phyloP scores from a whole-genome alignment of 495 filamentous ascomycete species.

The Talaromyces thailandensis region DNA sequence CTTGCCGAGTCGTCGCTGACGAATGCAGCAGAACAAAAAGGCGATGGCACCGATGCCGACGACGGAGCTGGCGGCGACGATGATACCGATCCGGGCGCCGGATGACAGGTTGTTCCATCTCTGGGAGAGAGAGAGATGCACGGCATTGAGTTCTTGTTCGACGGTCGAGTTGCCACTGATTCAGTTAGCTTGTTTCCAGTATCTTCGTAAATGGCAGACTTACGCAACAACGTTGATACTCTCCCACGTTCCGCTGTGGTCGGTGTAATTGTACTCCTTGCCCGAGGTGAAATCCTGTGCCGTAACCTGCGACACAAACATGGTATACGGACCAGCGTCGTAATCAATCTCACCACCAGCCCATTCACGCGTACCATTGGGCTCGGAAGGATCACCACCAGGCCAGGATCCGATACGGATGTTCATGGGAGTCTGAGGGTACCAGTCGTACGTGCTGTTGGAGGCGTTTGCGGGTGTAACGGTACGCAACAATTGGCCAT shows the following conservation, averaged over 20 bases:
- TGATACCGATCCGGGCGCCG: conserved; percentile 50
- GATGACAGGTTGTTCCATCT: conserved; percentile 49
- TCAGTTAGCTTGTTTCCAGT: conserved; percentile 9
- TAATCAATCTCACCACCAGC: conserved; percentile 74
- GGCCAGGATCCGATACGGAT: conserved; percentile 82
- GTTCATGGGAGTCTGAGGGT: conserved; percentile 86
- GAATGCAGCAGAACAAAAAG: conserved; percentile 52
- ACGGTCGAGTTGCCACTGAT: conserved; percentile 57
- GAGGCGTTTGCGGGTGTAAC: conserved; percentile 43
- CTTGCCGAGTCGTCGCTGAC: conserved; percentile 56
- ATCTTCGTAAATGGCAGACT: conserved; percentile 15
- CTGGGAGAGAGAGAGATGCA: conserved; percentile 37
- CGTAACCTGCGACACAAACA: conserved; percentile 60
- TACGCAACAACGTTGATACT: conserved; percentile 63
- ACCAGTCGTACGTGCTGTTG: conserved; percentile 57
- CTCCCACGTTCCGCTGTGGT: conserved; percentile 54
- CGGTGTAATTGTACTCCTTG: conserved; percentile 59
- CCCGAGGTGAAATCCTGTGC: conserved; percentile 62
- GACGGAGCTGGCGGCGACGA: conserved; percentile 38
- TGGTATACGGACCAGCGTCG: conserved; percentile 62
- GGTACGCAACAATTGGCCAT: conserved; percentile 59
- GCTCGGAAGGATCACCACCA: conserved; percentile 68
- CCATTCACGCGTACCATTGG: conserved; percentile 58
- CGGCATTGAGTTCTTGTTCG: conserved; percentile 22
- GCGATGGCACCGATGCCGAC: conserved; percentile 39